These are phyloP conservation scores for Tolypocladium guangdongense DNA, from an alignment of 2,329 filamentous ascomycete species.

Conservation along the genomic window DNA sequence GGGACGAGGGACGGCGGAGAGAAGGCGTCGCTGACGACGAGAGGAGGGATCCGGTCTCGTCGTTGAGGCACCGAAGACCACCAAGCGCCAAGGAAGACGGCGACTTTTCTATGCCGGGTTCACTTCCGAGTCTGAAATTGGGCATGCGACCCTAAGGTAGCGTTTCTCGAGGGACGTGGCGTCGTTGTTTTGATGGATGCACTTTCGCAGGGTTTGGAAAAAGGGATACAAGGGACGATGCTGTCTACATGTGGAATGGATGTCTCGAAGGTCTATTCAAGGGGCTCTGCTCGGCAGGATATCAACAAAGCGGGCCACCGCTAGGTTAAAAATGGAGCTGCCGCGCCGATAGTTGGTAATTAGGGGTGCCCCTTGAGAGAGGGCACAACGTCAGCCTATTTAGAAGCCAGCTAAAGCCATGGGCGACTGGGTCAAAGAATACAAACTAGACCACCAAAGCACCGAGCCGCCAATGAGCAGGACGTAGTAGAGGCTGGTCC, in stretches of 20 bases:
- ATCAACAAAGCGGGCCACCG: not conserved
- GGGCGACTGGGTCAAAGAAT: slow-evolving; percentile 52
- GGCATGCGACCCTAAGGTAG: slow-evolving; percentile 11
- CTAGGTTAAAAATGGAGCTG: not conserved
- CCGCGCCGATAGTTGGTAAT: not conserved
- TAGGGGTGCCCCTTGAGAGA: not conserved
- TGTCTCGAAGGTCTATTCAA: not conserved
- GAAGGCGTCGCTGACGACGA: slow-evolving; percentile 34
- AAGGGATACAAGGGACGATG: not conserved
- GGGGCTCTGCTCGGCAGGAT: not conserved
- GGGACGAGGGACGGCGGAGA: slow-evolving; percentile 35
- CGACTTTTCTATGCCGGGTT: slow-evolving; percentile 35
- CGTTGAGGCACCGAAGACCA: slow-evolving; percentile 28
- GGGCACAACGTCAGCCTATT: not conserved
- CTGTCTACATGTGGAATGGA: not conserved
- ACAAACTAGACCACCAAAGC: slow-evolving; percentile 61
- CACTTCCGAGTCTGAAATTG: slow-evolving; percentile 28
- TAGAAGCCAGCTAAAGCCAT: slow-evolving; percentile 18
- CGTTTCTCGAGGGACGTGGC: not conserved
- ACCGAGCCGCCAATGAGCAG: slow-evolving; percentile 62
- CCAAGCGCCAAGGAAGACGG: slow-evolving; percentile 21
- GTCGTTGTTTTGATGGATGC: not conserved
- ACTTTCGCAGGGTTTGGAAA: not conserved
- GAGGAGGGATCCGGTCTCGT: slow-evolving; percentile 22
- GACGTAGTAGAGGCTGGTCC: slow-evolving; percentile 71